phyloP scores from a whole-genome alignment of 805 yeast species.

The Starmera quercuum region DNA sequence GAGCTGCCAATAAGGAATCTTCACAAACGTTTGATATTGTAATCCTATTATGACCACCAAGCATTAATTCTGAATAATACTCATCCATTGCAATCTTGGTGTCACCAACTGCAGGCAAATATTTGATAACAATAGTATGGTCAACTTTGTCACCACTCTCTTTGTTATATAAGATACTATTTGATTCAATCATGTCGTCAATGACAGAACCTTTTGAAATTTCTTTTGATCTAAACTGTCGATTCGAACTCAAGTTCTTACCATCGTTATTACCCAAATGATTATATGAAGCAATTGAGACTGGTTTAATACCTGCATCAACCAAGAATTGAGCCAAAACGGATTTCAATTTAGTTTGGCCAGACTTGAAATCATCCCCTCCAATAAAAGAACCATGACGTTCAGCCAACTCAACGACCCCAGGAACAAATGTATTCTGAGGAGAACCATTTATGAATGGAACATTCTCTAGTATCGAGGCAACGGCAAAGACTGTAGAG shows the following conservation, averaged over 20 bases:
- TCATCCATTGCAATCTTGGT: constrained; percentile 98
- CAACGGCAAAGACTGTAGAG: constrained; percentile 90
- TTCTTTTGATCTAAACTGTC: constrained; percentile 93
- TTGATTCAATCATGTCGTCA: constrained; percentile 88
- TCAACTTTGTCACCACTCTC: constrained; percentile 73
- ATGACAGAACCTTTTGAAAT: constrained; percentile 89
- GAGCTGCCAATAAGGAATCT: constrained; percentile 91
- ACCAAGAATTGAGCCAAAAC: constrained; percentile 93
- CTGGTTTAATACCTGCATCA: constrained; percentile 95
- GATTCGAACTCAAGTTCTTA: constrained; percentile 81
- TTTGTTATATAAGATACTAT: constrained; percentile 75
- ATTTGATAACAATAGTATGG: constrained; percentile 93
- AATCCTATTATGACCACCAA: constrained; percentile 94
- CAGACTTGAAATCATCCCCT: constrained; percentile 96
- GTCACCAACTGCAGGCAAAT: constrained; percentile 91
- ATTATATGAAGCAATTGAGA: constrained; percentile 91
- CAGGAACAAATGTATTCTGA: constrained; percentile 96
- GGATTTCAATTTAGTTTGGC: constrained; percentile 94
- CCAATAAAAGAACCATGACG: constrained; percentile 70
- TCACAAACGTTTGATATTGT: constrained; percentile 94
- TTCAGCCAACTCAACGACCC: constrained; percentile 86
- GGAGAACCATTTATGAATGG: constrained; percentile 97
- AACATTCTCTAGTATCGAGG: constrained; percentile 78
- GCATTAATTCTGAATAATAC: constrained; percentile 92
- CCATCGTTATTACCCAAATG: constrained; percentile 97